Base-by-base conservation (phyloP, 78 protist species). In the Pigoraptor vietnamica region DNA sequence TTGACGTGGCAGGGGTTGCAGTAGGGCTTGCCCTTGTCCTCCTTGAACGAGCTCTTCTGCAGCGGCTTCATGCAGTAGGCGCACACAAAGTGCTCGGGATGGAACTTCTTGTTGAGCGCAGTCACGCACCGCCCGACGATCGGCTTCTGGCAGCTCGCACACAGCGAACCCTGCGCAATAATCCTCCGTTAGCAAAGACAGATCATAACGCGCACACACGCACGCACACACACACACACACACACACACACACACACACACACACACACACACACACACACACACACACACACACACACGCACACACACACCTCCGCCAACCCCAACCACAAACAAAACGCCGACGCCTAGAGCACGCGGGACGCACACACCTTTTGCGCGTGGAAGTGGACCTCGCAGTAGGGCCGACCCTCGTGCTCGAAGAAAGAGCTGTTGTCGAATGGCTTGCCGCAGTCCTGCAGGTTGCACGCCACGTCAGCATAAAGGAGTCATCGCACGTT, bases 51-150 rank as follows among this genome's bases (percentile, higher is more conserved):
- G 29, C 48, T 84, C 87, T 39, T 25, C 36, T 0, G 56, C 23
- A 93, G 89, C 39, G 39, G 90, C 38, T 55, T 90, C 89, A n/a
- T 86, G 37, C 95, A 93, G 91, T n/a, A 86, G 35, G 79, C 39
- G 88, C 95, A 93, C 86, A 90, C 87, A 87, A 93, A 93, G 92
- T 93, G 95, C 91, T 93, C 95, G 40, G 92, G 93, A 89, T 93
- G 95, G 82, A n/a, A 93, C 81, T 39, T 39, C 21, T 83, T 90
- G 87, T 55, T 35, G 33, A 90, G 25, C 25, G 95, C 95, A 29
- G 95, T 93, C n/a, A 93, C 87, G 37, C 90, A 93, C 24, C 35
- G 39, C 67, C 95, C 95, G 32, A 19, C 1, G 88, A 93, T 82
- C 24, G 95, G 93, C 88, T 87, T 82, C 24, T 93, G 87, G 82